Base-by-base conservation (phyloP, 306 rosid genomes). In the Cicer yamashitae region DNA sequence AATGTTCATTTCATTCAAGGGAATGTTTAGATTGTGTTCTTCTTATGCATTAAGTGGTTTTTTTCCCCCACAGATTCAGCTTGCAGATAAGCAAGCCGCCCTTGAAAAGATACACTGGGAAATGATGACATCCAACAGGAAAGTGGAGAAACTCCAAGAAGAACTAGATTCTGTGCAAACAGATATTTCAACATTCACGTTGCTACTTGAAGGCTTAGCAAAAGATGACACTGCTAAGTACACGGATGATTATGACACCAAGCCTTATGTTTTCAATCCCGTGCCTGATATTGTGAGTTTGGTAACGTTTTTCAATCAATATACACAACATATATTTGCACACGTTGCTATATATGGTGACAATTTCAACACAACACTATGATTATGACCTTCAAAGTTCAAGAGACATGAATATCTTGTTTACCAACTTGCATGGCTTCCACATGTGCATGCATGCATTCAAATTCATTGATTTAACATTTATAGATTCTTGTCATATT, bases 21-120 rank as follows among this genome's bases (percentile, higher is more conserved):
- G 46, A 53, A 56, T 65, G 7, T 30, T 43, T 79, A 52, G 15
- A 65, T 52, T 39, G 52, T 39, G 14, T 61, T 41, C 9, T 44
- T 67, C 12, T 77, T 71, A 46, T 2, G 9, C 78, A 39, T 46
- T 58, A 59, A 80, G 22, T 9, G 12, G 10, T 47, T 37, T 67
- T 14, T 3, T 79, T 74, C 2, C 73, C 62, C 41, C 41, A 41
- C 84, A 94, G 98, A 89, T 91, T 79, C 91, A 85, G 84, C 97
- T 94, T 72, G 98, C 98, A 59, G 98, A 94, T 72, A 94, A 90
- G 89, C 97, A 94, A 87, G 98, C 98, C 78, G 90, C 91, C 10
- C 83, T 94, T 73, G 98, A 94, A 75, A 94, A 84, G 85, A 81
- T 84, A 77, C 91, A 86, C 50, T 91, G 98, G 98, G 96, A 91